Percentiles rank a stretch among this genome's conserved stretches.
These are phyloP conservation scores for Colletotrichum sp. DNA, from an alignment of 2,329 filamentous ascomycete genomes.

Conservation along the genomic window DNA sequence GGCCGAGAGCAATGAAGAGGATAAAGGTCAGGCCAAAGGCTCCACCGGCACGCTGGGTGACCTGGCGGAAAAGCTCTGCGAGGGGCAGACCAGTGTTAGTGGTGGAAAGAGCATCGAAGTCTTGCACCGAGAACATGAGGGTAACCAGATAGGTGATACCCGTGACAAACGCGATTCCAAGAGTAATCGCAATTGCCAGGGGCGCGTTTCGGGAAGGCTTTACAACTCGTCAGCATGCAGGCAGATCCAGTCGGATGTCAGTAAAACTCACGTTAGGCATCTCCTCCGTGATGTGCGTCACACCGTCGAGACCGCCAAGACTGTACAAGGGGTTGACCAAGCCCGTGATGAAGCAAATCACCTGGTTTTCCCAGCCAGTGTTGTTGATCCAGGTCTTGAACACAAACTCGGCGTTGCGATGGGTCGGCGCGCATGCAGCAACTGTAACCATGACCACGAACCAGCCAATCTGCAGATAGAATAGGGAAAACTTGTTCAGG, in stretches of 20 bases:
- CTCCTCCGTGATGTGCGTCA: constrained; percentile 55
- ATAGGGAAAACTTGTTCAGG: constrained; percentile 48
- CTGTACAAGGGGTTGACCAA: constrained; percentile 52
- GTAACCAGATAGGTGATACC: constrained; percentile 52
- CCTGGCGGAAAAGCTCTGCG: constrained; percentile 50
- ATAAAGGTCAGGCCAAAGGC: constrained; percentile 46
- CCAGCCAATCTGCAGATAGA: constrained; percentile 51
- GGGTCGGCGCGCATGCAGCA: constrained; percentile 46
- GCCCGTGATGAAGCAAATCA: constrained; percentile 54
- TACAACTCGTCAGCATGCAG: neutral
- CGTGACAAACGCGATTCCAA: constrained; percentile 54
- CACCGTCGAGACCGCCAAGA: constrained; percentile 50
- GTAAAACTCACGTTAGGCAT: constrained; percentile 48
- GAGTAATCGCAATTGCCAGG: constrained; percentile 44
- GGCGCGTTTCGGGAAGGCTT: constrained; percentile 40
- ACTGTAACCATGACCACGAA: constrained; percentile 52
- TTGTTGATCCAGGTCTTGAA: constrained; percentile 57
- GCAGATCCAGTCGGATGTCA: accelerated
- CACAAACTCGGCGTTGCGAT: constrained; percentile 51
- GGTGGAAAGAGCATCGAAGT: constrained; percentile 45
- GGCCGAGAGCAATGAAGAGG: constrained; percentile 46
- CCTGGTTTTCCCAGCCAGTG: constrained; percentile 55
- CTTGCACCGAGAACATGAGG: constrained; percentile 56
- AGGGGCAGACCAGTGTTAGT: constrained; percentile 48
- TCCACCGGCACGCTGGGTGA: constrained; percentile 41